Percentiles rank a stretch among this genome's conserved stretches.
Conservation (phyloP, 139 green algal species). For the Astrephomene gubernaculifera region DNA sequence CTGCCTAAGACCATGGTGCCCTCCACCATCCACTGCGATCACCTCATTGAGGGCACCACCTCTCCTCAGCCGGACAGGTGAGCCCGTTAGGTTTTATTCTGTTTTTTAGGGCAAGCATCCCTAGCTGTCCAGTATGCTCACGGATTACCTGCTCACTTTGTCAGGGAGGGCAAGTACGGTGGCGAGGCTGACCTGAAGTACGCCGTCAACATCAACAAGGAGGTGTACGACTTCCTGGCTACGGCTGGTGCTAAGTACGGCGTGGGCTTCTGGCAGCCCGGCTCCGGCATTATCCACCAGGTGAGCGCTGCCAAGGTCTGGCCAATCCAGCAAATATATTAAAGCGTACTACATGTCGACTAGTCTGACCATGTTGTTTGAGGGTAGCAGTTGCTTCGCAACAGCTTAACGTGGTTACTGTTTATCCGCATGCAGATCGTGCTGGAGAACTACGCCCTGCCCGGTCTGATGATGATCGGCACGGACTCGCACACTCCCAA, state of each 20-base stretch:
- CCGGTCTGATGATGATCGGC: conserved; percentile 95
- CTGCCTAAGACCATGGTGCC: conserved; percentile 91
- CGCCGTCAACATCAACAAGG: conserved; percentile 86
- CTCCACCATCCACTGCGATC: conserved; percentile 96
- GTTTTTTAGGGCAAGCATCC: not conserved
- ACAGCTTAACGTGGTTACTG: too few species aligned
- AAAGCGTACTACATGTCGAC: too few species aligned
- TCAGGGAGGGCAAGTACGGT: conserved; percentile 74
- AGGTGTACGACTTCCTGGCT: conserved; percentile 97
- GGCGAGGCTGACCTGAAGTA: conserved; percentile 83
- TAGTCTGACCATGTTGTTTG: too few species aligned
- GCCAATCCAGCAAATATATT: too few species aligned
- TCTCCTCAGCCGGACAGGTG: conserved; percentile 86
- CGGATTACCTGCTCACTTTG: too few species aligned
- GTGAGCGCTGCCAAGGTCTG: too few species aligned
- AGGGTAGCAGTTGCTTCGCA: too few species aligned
- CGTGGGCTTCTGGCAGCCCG: conserved; percentile 96
- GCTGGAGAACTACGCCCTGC: conserved; percentile 97
- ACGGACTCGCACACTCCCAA: conserved; percentile 97
- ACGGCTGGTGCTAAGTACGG: conserved; percentile 92
- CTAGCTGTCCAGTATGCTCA: not conserved
- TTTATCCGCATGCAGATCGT: conserved; percentile 85
- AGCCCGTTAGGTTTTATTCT: not conserved
- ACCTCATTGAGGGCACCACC: conserved; percentile 97
- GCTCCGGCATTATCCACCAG: conserved; percentile 97